Evolutionary conservation across 495 filamentous ascomycete genomes (phyloP), one percentile per base, ranked within the genome.

Genomic region (Aspergillus incahuasiensis): DNA sequence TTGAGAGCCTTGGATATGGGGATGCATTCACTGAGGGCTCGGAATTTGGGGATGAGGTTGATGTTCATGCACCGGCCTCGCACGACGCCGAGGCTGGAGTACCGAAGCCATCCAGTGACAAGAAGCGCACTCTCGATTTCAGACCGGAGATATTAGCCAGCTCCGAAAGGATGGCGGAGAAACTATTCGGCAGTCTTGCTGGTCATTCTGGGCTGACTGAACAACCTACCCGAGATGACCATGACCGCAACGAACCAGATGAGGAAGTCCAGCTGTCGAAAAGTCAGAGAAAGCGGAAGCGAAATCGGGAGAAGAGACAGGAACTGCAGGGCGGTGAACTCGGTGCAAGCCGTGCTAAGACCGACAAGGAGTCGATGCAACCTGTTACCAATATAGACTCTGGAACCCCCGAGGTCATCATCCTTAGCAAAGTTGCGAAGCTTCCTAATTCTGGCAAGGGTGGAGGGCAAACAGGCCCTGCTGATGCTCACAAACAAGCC

Each of bases 41-140:
- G 4, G 22, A 50, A 6, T 69, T 68, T 38, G 69, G 66, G 5
- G 54, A 67, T 16, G 63, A 69, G 42, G 52, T 66, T 19, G 56
- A 68, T 51, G 56, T 57, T 50, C 25, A 24, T 1, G n/a, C 3
- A 16, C n/a, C 38, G 18, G 5, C 32, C 12, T 35, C 32, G 32
- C 32, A 35, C 32, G 32, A 35, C 6, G 2, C 32, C 32, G 32
- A 35, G 32, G 9, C 12, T n/a, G n/a, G n/a, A n/a, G n/a, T n/a
- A 15, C 32, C 9, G 32, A 5, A 11, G 8, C 13, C 9, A 28
- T 3, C 25, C 8, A 12, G 32, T 35, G 32, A 35, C 13, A 28
- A 28, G 25, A 28, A 28, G 25, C 3, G 8, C 4, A 28, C 32
- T 7, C 6, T 11, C 6, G 9, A 35, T 11, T 35, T 35, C 12